Evolutionary conservation across 257 asterid species (phyloP).

Genomic region (Verbascum thapsus): DNA sequence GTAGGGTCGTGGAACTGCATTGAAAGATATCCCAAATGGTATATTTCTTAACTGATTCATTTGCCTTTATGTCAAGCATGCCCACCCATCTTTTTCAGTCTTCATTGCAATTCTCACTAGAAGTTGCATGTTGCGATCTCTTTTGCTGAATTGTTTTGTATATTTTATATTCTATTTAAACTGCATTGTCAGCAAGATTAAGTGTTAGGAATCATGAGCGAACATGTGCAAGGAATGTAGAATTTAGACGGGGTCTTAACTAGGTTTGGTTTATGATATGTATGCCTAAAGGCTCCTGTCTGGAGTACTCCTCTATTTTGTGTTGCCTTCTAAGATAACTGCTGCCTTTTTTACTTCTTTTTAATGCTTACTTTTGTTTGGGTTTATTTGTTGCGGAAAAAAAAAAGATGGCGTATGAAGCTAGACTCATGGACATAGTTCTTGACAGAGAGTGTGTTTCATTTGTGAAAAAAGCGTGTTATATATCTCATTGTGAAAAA

Average conservation of each 20-base stretch:
- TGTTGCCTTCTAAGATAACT: too few species aligned
- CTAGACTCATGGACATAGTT: not conserved
- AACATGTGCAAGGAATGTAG: not conserved
- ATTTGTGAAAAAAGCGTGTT: not conserved
- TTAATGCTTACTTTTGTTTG: not conserved
- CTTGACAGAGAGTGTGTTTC: not conserved
- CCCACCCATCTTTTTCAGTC: not conserved
- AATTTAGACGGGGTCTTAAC: not conserved
- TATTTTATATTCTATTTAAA: not conserved
- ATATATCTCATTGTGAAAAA: too few species aligned
- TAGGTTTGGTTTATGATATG: not conserved
- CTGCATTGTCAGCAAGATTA: not conserved
- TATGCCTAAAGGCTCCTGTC: not conserved
- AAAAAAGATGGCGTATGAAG: not conserved
- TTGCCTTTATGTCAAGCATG: constrained; percentile 8
- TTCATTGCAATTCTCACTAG: too few species aligned
- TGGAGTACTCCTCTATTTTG: too few species aligned
- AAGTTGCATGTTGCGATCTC: too few species aligned
- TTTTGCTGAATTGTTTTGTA: constrained; percentile 3
- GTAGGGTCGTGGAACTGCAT: constrained; percentile 95
- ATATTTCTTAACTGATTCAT: not conserved
- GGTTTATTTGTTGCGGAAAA: not conserved
- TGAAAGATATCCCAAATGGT: constrained; percentile 97
- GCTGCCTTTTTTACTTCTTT: not conserved
- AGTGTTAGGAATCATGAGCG: not conserved